Conservation (phyloP, 345 rosid genomes). For the Mercurialis annua region DNA sequence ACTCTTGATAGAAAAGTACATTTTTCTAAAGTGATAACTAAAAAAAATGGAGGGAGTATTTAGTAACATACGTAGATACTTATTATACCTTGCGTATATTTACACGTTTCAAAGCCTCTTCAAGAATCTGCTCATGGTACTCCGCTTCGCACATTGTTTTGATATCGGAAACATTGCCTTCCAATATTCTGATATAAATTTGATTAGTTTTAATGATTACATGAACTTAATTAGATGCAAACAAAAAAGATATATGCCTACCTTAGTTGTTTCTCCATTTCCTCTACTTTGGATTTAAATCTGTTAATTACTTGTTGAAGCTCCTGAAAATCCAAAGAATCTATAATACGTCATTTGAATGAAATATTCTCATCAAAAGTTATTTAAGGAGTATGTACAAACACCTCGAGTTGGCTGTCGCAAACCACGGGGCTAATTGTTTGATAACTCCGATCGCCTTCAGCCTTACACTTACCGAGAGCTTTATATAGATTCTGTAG, state of each 20-base stretch:
- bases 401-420: constrained; percentile 34
- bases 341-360: background rate
- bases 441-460: constrained; percentile 17
- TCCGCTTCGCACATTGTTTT: constrained; percentile 31
- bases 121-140: constrained; percentile 34
- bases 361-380: background rate
- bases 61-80: background rate
- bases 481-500: constrained; percentile 33
- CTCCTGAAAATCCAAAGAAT: constrained; percentile 22
- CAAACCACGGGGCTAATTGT: constrained; percentile 13
- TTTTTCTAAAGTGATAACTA: no score
- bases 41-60: no score
- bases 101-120: constrained; percentile 28
- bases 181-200: constrained; percentile 28
- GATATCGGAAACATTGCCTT: constrained; percentile 32
- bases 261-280: constrained; percentile 40
- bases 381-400: background rate
- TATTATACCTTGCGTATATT: constrained; percentile 33
- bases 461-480: constrained; percentile 30
- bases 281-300: constrained; percentile 22
- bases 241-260: background rate
- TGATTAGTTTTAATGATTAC: background rate
- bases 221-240: background rate
- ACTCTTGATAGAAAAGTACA: no score
- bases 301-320: constrained; percentile 29